Conservation (phyloP, 768 basidiomycete species). For the Russula sp. region DNA sequence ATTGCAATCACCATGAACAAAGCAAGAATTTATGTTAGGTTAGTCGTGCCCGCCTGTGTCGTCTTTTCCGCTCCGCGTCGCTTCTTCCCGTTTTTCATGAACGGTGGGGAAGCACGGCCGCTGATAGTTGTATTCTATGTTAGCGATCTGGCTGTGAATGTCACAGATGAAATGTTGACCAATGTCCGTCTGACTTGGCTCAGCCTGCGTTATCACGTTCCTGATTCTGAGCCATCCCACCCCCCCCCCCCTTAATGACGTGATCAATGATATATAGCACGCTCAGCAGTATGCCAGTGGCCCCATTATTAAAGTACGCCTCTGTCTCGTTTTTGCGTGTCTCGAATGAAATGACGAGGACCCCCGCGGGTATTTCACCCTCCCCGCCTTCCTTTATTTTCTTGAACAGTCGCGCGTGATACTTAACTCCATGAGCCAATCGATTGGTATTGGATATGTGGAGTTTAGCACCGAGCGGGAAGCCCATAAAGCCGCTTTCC, state of each 20-base stretch:
- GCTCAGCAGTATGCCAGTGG: constrained; percentile 83
- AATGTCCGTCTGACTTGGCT: constrained; percentile 67
- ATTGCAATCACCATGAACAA: constrained; percentile 49
- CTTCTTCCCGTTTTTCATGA: constrained; percentile 38
- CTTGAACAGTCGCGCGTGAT: constrained; percentile 64
- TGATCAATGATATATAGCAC: constrained; percentile 48
- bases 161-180: constrained; percentile 88
- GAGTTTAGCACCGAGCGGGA: constrained; percentile 61
- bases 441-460: constrained; percentile 98
- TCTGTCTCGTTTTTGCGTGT: constrained; percentile 35
- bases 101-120: constrained; percentile 36
- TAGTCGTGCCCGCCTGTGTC: constrained; percentile 64
- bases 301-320: constrained; percentile 87
- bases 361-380: neutral
- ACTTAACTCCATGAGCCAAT: no score
- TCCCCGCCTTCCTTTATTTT: neutral
- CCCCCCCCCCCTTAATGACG: no score
- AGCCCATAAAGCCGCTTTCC: constrained; percentile 72
- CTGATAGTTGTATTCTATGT: constrained; percentile 51
- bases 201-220: constrained; percentile 31
- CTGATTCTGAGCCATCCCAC: no score
- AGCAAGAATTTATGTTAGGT: constrained; percentile 94
- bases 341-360: constrained; percentile 1
- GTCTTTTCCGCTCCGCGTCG: constrained; percentile 44
- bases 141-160: constrained; percentile 96